A percentile compares a stretch with the other conserved stretches of the same genome.
These are phyloP conservation scores for Exophiala alcalophila DNA, from an alignment of 2,329 filamentous ascomycete genomes.

Conservation along the genomic window DNA sequence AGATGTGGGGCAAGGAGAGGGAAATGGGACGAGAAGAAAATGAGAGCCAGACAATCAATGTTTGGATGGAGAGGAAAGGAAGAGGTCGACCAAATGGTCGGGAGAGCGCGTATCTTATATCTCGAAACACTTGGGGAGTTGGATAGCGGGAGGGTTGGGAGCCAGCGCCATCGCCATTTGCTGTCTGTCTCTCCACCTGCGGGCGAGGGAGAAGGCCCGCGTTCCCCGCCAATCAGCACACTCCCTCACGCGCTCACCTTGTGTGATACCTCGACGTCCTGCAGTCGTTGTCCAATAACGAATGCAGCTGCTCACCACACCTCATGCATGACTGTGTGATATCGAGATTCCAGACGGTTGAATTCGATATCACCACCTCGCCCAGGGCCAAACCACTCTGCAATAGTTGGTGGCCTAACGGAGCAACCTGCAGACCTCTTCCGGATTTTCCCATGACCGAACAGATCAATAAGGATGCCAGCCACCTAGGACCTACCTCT, in stretches of 20 bases:
- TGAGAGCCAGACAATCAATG: constrained; percentile 37
- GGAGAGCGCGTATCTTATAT: constrained; percentile 21
- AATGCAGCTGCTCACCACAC: constrained; percentile 6
- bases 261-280: constrained; percentile 15
- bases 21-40: constrained; percentile 37
- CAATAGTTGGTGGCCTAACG: neutral
- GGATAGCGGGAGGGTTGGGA: neutral
- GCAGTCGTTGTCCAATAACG: constrained; percentile 10
- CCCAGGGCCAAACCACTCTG: neutral
- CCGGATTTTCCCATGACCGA: neutral
- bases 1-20: constrained; percentile 28
- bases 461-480: neutral
- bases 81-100: constrained; percentile 18
- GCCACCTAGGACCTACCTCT: neutral
- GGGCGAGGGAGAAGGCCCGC: too few species aligned
- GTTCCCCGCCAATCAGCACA: constrained; percentile 14
- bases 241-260: constrained; percentile 21
- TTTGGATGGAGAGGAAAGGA: constrained; percentile 24
- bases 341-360: neutral
- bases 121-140: constrained; percentile 8
- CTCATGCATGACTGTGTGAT: constrained; percentile 9
- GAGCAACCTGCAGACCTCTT: neutral
- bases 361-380: constrained; percentile 1
- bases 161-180: constrained; percentile 14
- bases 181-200: too few species aligned